Evolutionary conservation across 305 asterid species (phyloP), one percentile per base, ranked within the genome.

Genomic region (Solanum hybrid): DNA sequence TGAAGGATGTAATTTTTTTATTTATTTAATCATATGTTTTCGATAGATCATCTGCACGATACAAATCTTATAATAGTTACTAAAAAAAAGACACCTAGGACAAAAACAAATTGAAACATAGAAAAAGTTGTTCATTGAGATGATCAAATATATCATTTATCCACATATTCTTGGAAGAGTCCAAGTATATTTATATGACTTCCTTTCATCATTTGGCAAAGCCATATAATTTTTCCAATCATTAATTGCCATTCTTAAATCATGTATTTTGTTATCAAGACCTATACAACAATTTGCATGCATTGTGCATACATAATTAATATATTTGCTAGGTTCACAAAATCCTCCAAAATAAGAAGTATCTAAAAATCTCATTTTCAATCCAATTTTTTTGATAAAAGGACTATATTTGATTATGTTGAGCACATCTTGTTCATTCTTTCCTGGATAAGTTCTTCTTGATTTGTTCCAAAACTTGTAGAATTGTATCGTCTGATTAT

Each of bases 281-380:
- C 97, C 96, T 29, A 88, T 90, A 79, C 96, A 95, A 81, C 97
- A 95, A 91, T 94, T 95, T 10, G 97, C 95, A 89, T 94, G 96
- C 97, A 95, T 94, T 78, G 96, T 94, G 90, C 94, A 87, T 7
- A 92, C 95, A 67, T 82, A 46, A 88, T 94, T 90, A 82, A 95
- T 24, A 73, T 94, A 93, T 83, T 92, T 92, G 90, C 94, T 93
- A 2, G 95, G 95, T 86, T 91, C 67, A 88, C 96, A 95, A 89
- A 95, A 92, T 73, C 97, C 97, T 26, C 95, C 94, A 75, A 94
- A 95, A 87, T 93, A 91, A 61, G 91, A 83, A 5, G 96, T 94
- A 89, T 94, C 90, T 16, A 94, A 87, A 74, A 92, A 94, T 90
- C 89, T 92, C 28, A 94, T 92, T 90, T 92, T 87, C 36, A 94